Evolutionary conservation across 306 rosid species (phyloP), one percentile per base, ranked within the genome.

Genomic region (Sindora glabra): DNA sequence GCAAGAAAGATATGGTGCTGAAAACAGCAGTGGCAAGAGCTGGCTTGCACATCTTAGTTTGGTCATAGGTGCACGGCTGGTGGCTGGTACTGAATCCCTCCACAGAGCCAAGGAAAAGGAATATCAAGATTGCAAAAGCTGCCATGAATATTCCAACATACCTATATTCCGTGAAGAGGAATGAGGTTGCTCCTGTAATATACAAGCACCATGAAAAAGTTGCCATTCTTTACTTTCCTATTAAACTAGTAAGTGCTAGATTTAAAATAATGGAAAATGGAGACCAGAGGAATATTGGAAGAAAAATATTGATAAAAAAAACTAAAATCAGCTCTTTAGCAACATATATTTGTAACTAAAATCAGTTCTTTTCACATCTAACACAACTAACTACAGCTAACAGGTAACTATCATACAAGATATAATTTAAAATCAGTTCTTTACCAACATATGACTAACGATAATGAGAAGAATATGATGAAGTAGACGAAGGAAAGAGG

Each of bases 121-220:
- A 57, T 39, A 57, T 57, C 37, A 57, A 57, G 10, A 57, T 25
- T 23, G 37, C 48, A 57, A 57, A 57, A 39, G 37, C 37, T 2
- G 40, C 37, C 64, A 38, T 57, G 64, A 57, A 57, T 12, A 57
- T 15, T 40, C 64, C 39, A 10, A 38, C 91, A 39, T 84, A 84
- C 48, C 72, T 69, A 26, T 84, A 84, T 55, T 75, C 83, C 0
- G 91, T 84, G 69, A 67, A 84, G 16, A 84, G 85, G 70, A 84
- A 84, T 39, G 91, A 84, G 54, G 85, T 84, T 39, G 87, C 84
- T 56, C 91, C 91, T 84, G 80, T 47, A 32, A 55, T 27, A 17
- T 39, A 30, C 45, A 53, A 22, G 42, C 36, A 24, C 14, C 64
- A 67, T 14, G 49, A 7, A 47, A 69, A 17, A 65, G 57, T 25